Percentiles rank a stretch among this genome's conserved stretches.
Conservation (phyloP, 805 yeast genomes). For the Hanseniaspora nectarophila region DNA sequence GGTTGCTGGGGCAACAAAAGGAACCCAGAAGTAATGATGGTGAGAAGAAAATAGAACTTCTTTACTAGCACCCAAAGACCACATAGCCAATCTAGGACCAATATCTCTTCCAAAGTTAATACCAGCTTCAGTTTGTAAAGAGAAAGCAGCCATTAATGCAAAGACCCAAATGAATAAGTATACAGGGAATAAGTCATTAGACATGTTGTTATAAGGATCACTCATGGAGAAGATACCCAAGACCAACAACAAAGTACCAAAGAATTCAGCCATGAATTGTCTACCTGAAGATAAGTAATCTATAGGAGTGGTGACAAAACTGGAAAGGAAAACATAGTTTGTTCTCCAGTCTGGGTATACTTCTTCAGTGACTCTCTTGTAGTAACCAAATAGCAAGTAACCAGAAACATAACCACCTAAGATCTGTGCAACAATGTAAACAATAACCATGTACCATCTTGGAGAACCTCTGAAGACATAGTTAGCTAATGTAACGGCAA, state of each 20-base stretch:
- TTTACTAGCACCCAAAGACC: constrained; percentile 38
- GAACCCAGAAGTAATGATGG: constrained; percentile 43
- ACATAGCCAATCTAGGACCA: constrained; percentile 41
- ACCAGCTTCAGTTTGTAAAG: constrained; percentile 46
- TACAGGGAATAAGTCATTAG: constrained; percentile 38
- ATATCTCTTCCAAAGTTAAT: constrained; percentile 45
- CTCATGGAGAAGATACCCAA: constrained; percentile 40
- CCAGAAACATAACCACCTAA: constrained; percentile 41
- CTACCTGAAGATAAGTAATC: constrained; percentile 33
- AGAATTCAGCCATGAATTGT: constrained; percentile 39
- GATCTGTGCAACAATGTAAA: constrained; percentile 37
- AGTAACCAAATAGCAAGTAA: constrained; percentile 35
- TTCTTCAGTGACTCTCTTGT: constrained; percentile 29
- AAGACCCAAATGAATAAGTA: constrained; percentile 36
- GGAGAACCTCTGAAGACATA: constrained; percentile 44
- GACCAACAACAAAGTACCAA: constrained; percentile 36
- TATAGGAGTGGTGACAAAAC: constrained; percentile 38
- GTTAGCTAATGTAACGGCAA: constrained; percentile 39
- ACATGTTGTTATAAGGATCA: constrained; percentile 39
- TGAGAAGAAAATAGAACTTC: constrained; percentile 30
- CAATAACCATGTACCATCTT: constrained; percentile 33
- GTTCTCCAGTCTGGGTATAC: constrained; percentile 24
- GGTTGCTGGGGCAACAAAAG: constrained; percentile 38
- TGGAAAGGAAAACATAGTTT: constrained; percentile 30
- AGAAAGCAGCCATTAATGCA: constrained; percentile 38